Conservation (phyloP, 2,329 filamentous ascomycete species). For the Hypoxylon sp. region DNA sequence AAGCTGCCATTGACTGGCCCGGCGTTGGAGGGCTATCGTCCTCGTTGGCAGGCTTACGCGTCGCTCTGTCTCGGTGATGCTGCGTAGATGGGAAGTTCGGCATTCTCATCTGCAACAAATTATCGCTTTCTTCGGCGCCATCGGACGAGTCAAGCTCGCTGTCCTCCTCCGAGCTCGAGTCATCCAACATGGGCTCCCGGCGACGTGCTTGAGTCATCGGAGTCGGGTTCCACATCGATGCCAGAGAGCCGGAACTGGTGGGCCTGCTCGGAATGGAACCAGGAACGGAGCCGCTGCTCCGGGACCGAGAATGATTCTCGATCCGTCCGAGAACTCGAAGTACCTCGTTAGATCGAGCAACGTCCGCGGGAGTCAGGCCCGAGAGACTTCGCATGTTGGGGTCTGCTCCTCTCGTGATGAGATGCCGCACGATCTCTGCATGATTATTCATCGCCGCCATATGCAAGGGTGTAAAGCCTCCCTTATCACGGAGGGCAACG, state of each 20-base stretch:
- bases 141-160: conserved; percentile 48
- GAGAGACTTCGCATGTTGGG: conserved; percentile 73
- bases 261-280: conserved; percentile 66
- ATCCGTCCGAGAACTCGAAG: conserved; percentile 69
- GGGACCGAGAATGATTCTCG: conserved; percentile 69
- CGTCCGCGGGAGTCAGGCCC: conserved; percentile 74
- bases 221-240: conserved; percentile 70
- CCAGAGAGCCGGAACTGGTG: conserved; percentile 72
- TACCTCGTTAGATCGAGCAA: conserved; percentile 71
- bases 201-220: conserved; percentile 44
- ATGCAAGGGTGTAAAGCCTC: conserved; percentile 83
- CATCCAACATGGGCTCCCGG: conserved; percentile 53
- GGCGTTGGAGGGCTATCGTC: conserved; percentile 59
- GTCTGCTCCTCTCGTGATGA: conserved; percentile 78
- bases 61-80: conserved; percentile 36
- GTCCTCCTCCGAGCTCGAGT: conserved; percentile 51
- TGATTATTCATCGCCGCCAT: conserved; percentile 80
- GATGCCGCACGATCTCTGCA: conserved; percentile 75
- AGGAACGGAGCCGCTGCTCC: conserved; percentile 67
- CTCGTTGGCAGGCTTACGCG: conserved; percentile 41
- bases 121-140: conserved; percentile 52
- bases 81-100: conserved; percentile 37
- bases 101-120: conserved; percentile 51
- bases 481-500: conserved; percentile 76
- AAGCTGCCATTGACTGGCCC: conserved; percentile 70